A percentile compares a stretch with the other conserved stretches of the same genome.
phyloP scores from a whole-genome alignment of 2,329 filamentous ascomycete genomes.

The Macroventuria anomochaeta region DNA sequence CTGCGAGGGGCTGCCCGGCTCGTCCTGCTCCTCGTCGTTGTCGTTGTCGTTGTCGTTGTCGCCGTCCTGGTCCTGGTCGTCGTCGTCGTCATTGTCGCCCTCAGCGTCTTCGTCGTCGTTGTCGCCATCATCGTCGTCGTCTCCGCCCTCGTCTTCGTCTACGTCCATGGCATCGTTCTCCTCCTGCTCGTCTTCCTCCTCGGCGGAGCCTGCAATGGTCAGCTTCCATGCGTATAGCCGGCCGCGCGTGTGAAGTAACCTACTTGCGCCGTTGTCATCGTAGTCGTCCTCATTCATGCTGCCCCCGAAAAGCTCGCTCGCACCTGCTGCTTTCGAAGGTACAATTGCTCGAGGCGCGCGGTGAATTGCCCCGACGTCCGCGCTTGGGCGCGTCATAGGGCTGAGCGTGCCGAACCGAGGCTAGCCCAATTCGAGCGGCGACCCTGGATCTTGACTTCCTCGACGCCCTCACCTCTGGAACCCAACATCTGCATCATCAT shows the following conservation, averaged over 20 bases:
- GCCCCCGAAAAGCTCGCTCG: constrained; percentile 20
- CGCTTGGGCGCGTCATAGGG: constrained; percentile 16
- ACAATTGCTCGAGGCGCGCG: constrained; percentile 1
- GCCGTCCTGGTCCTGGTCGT: constrained; percentile 51
- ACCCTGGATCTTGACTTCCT: neutral
- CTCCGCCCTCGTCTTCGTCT: constrained; percentile 53
- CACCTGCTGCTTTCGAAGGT: constrained; percentile 8
- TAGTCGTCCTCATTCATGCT: constrained; percentile 57
- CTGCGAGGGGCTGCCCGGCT: constrained; percentile 54
- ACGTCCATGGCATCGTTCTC: constrained; percentile 55
- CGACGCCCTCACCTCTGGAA: neutral
- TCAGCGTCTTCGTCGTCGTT: constrained; percentile 51
- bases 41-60: constrained; percentile 52
- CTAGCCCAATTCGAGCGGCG: neutral
- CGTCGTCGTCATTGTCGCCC: constrained; percentile 50
- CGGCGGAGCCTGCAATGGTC: constrained; percentile 31
- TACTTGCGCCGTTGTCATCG: constrained; percentile 50
- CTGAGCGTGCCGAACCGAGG: constrained; percentile 6
- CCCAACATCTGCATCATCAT: no score
- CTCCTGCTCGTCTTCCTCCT: constrained; percentile 39
- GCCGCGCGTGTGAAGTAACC: constrained; percentile 8
- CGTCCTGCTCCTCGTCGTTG: constrained; percentile 53
- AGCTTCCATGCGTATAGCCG: constrained; percentile 3
- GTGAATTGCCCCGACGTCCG: constrained; percentile 8
- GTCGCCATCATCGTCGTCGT: constrained; percentile 51